Percentiles rank a stretch among this genome's conserved stretches.
Evolutionary conservation across 202 grass and related monocot genomes (phyloP).

Genomic region (Panicum virgatum): DNA sequence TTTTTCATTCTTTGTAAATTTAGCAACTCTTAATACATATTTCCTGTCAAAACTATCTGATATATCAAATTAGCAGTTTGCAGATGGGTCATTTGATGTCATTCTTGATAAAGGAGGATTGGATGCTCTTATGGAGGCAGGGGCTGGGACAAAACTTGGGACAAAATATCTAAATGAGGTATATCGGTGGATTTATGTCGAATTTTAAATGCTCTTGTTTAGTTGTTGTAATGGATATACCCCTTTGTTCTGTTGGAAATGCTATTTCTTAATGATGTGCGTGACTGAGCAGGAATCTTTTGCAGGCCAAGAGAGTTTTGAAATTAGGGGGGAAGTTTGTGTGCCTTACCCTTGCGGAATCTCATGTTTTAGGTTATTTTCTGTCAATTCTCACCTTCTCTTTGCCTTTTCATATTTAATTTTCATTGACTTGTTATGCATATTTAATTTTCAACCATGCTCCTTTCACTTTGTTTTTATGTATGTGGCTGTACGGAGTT

Average conservation of each 20-base stretch:
- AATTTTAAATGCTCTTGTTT: conserved; percentile 30
- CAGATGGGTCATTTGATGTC: conserved; percentile 76
- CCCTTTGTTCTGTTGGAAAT: conserved; percentile 5
- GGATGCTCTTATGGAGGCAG: conserved; percentile 97
- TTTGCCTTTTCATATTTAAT: background rate
- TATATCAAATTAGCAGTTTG: conserved; percentile 56
- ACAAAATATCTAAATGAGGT: conserved; percentile 95
- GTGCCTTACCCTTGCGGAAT: conserved; percentile 93
- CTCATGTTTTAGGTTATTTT: conserved; percentile 90
- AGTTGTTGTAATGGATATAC: conserved; percentile 36
- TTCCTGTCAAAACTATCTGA: conserved; percentile 29
- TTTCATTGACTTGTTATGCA: background rate
- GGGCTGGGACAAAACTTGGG: conserved; percentile 69
- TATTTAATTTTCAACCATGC: background rate
- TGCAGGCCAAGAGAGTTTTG: conserved; percentile 83
- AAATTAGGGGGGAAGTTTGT: conserved; percentile 78
- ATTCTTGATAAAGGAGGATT: conserved; percentile 98
- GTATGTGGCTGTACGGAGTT: background rate
- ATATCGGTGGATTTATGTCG: conserved; percentile 7
- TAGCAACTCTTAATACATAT: conserved; percentile 19
- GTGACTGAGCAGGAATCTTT: conserved; percentile 33
- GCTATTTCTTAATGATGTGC: conserved; percentile 10
- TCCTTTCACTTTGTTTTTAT: conserved; percentile 22
- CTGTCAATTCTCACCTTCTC: conserved; percentile 7
- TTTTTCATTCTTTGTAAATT: conserved; percentile 26